Conservation (phyloP, 441 rosid species). For the Populus hybrid region DNA sequence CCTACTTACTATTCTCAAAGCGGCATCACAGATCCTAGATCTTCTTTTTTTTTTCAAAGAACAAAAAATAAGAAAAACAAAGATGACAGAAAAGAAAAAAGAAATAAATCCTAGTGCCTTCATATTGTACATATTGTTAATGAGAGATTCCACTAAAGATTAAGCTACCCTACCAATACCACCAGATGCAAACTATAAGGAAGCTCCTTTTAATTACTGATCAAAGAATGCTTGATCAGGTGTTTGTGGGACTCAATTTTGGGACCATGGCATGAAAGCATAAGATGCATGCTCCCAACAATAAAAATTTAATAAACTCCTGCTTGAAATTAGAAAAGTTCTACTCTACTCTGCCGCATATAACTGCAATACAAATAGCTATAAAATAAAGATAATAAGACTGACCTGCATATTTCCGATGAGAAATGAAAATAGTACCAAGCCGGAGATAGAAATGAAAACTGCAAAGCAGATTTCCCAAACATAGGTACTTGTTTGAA, state of each 20-base stretch:
- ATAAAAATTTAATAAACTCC: neutral
- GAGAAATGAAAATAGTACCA: conserved; percentile 73
- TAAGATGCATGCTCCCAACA: neutral
- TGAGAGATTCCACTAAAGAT: neutral
- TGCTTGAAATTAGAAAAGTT: neutral
- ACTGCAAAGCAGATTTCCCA: conserved; percentile 77
- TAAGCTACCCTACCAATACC: neutral
- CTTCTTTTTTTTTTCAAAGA: neutral
- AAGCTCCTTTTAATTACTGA: neutral
- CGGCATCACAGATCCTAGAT: too few relatives aligned
- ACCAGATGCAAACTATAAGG: neutral
- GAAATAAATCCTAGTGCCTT: neutral
- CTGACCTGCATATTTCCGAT: conserved; percentile 91
- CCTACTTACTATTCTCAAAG: neutral
- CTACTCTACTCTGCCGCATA: neutral
- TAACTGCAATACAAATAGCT: neutral
- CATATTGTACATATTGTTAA: neutral
- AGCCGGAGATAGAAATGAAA: conserved; percentile 59
- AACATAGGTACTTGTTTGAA: conserved; percentile 61
- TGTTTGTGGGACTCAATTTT: neutral
- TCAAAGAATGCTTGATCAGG: neutral
- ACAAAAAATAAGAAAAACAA: neutral
- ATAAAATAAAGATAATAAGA: conserved; percentile 7
- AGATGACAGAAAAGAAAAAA: neutral
- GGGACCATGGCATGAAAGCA: neutral